Evolutionary conservation across 108 stramenopile genomes (phyloP), one percentile per base, ranked within the genome.

Genomic region (Skeletonema costatum): DNA sequence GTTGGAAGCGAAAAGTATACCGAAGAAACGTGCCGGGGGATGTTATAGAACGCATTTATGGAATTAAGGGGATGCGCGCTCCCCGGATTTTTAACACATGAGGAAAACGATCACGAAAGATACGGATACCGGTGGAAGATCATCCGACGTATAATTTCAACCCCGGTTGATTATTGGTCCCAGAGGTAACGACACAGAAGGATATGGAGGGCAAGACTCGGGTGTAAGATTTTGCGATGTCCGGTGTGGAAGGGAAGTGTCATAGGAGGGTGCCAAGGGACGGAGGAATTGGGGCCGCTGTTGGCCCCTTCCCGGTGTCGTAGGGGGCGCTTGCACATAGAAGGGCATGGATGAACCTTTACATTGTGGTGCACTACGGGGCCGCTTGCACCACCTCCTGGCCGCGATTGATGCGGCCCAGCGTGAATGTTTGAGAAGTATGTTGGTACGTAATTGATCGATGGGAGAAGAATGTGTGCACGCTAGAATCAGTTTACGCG

Each of bases 161-260:
- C n/a, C n/a, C n/a, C n/a, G 96, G 17, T 83, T 97, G 36, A 92
- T 97, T 61, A 94, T 97, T 41, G 99, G 99, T 14, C 98, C 99
- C 0, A 85, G 99, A 8, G 99, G 99, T n/a, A 0, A 98, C 97
- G 77, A 99, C 98, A 2, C 99, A 99, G 77, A 99, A 99, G 83
- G 97, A 97, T 33, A 87, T 99, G 80, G 99, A 99, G 90, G 70
- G 76, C 48, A 94, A 97, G 78, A 98, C 97, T 5, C n/a, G 97
- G 96, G 35, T 98, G 98, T 84, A 98, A 98, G 80, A 98, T 99
- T 78, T 99, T 78, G 95, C 97, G 60, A 98, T 99, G n/a, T 78
- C 94, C n/a, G n/a, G n/a, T n/a, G 99, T 1, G 99, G 99, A 2
- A 90, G 60, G 99, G 99, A 7, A 87, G 88, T 31, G 92, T 97